phyloP scores from a whole-genome alignment of 2,329 filamentous ascomycete species.

The Helotiales sp. region DNA sequence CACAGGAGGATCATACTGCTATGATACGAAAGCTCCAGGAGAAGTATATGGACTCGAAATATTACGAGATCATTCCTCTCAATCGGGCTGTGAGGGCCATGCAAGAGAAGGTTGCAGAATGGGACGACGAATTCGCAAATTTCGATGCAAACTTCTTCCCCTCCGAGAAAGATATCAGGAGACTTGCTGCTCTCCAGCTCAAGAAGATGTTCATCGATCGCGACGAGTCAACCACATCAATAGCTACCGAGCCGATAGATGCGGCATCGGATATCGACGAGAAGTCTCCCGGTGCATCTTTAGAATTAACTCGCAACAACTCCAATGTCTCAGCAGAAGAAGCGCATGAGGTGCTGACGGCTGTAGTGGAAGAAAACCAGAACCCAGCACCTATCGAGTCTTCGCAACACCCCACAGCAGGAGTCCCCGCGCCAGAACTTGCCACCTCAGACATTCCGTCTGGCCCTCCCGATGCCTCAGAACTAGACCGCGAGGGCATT shows the following conservation, averaged over 20 bases:
- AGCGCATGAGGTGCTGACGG: conserved; percentile 61
- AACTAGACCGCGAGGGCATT: conserved; percentile 52
- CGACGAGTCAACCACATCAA: conserved; percentile 76
- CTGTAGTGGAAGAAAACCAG: conserved; percentile 59
- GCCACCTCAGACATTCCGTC: background rate
- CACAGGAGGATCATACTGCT: conserved; percentile 77
- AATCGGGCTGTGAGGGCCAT: conserved; percentile 87
- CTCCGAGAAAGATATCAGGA: conserved; percentile 91
- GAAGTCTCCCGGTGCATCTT: conserved; percentile 40
- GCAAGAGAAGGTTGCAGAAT: conserved; percentile 88
- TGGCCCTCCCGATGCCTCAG: conserved; percentile 25
- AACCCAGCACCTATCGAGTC: background rate
- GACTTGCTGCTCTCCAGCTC: conserved; percentile 87
- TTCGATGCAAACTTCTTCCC: conserved; percentile 94
- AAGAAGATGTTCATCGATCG: conserved; percentile 89
- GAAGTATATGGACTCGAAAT: conserved; percentile 89
- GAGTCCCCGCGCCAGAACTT: background rate
- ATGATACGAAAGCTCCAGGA: conserved; percentile 80
- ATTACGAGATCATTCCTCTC: conserved; percentile 94
- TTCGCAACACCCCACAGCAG: background rate
- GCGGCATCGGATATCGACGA: conserved; percentile 48
- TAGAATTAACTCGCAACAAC: conserved; percentile 27
- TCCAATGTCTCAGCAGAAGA: conserved; percentile 57
- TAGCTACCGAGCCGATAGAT: conserved; percentile 65
- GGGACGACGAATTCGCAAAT: conserved; percentile 86